phyloP scores from a whole-genome alignment of 2,329 filamentous ascomycete species.

The Hypoxylon sp. region DNA sequence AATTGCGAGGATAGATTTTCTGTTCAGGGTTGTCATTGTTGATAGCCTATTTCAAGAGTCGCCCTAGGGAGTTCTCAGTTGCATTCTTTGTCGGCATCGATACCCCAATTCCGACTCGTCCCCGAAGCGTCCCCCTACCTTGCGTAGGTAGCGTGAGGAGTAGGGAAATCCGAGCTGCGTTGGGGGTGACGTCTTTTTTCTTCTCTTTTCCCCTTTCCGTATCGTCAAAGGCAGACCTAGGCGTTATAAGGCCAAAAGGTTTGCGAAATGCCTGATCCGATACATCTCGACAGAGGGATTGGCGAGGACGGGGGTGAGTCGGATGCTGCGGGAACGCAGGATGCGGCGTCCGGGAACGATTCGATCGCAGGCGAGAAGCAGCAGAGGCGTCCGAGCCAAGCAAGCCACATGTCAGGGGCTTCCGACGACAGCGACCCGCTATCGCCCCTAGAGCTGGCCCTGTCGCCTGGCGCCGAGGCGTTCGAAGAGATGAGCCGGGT shows the following conservation, averaged over 20 bases:
- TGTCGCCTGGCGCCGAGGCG: conserved; percentile 34
- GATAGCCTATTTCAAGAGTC: too few species aligned
- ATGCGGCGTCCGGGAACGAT: conserved; percentile 17
- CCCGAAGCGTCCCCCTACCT: not conserved
- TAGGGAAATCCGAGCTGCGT: not conserved
- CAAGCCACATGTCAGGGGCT: conserved; percentile 35
- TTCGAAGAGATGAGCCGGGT: conserved; percentile 55
- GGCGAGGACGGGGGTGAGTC: conserved; percentile 15
- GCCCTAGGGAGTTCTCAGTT: too few species aligned
- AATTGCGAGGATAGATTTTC: too few species aligned
- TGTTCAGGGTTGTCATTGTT: not conserved
- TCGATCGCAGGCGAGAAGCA: conserved; percentile 23
- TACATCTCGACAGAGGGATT: conserved; percentile 25
- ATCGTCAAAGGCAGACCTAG: not conserved
- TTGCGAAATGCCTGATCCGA: conserved; percentile 28
- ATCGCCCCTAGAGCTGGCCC: conserved; percentile 39
- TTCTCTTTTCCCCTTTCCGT: too few species aligned
- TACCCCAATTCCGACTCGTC: not conserved
- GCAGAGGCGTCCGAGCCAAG: conserved; percentile 22
- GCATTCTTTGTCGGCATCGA: not conserved
- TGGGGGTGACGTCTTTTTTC: conserved; percentile 4
- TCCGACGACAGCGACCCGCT: conserved; percentile 41
- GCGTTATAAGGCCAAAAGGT: not conserved
- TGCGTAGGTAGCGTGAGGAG: not conserved
- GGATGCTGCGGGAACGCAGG: conserved; percentile 14